Base-by-base conservation (phyloP, 352 stramenopile genomes). In the Pythium vanterpoolii region DNA sequence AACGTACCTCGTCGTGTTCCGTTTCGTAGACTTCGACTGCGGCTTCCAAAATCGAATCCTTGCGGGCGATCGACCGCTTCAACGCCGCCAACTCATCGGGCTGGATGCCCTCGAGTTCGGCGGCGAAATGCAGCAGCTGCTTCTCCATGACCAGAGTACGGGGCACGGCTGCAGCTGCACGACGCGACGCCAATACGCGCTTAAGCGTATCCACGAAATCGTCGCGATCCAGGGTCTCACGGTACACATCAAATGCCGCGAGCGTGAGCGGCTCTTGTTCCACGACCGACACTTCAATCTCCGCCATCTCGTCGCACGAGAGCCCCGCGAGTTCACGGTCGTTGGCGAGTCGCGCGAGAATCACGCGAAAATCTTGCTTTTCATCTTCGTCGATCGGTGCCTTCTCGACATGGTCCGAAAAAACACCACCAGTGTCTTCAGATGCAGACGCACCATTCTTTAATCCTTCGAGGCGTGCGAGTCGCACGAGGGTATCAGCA, bases 171-270 rank as follows among this genome's bases (percentile, higher is more conserved):
- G n/a, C n/a, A n/a, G 39, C 36, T 4, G 30, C 27, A 10, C 24
- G 40, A 39, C 18, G 49, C 10, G 49, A 50, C 1, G 34, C 19
- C 1, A 87, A 52, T 4, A 90, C 69, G 10, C 76, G 78, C 34
- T 72, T 59, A 11, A 85, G 59, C 11, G 74, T 88, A 56, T 90
- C 79, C 13, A 64, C 76, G 16, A 88, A 75, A 33, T 90, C 79
- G 3, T 67, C 57, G 0, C 60, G 61, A 26, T 90, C 79, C n/a
- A 78, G 52, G 0, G 71, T 86, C 8, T 69, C 61, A 6, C 68
- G 58, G 21, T 77, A 75, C 9, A 93, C 79, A 28, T 90, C 75
- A 24, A 89, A 75, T 0, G 77, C 80, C 4, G 79, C 80, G 4
- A 88, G 48, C 21, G 74, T 78, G 24, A 64, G 71, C 1, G 79